Percentiles rank a stretch among this genome's conserved stretches.
Evolutionary conservation across 1,139 yeast genomes (phyloP).

Genomic region (Debaryomycetaceae sp.): DNA sequence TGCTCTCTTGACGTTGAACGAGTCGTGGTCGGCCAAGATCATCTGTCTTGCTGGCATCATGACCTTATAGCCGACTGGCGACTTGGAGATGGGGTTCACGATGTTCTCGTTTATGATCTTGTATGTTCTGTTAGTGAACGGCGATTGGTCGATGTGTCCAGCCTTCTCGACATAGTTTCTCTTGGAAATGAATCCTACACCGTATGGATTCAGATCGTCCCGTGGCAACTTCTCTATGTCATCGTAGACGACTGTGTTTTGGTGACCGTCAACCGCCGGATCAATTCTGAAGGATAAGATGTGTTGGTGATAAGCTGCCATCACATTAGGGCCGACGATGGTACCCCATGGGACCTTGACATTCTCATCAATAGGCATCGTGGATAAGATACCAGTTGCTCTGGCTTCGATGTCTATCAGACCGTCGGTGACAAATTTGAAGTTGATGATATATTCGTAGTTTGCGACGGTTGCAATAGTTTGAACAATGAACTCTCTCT

Average conservation of each 20-base stretch:
- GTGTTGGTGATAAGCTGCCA: conserved; percentile 91
- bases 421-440: conserved; percentile 80
- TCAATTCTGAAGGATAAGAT: conserved; percentile 80
- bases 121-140: conserved; percentile 71
- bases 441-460: conserved; percentile 78
- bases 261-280: conserved; percentile 83
- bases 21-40: conserved; percentile 63
- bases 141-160: conserved; percentile 70
- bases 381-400: conserved; percentile 83
- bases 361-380: conserved; percentile 80
- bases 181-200: conserved; percentile 70
- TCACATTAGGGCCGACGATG: conserved; percentile 77
- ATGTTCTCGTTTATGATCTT: conserved; percentile 78
- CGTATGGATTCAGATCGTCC: conserved; percentile 62
- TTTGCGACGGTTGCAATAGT: conserved; percentile 88
- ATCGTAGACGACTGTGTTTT: conserved; percentile 72
- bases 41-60: conserved; percentile 74
- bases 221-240: conserved; percentile 67
- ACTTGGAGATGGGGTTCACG: conserved; percentile 70
- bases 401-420: conserved; percentile 78
- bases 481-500: conserved; percentile 81
- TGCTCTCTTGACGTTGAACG: conserved; percentile 65
- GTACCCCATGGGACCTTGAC: conserved; percentile 81
- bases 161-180: conserved; percentile 68
- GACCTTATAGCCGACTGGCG: conserved; percentile 82